Evolutionary conservation across 495 filamentous ascomycete species (phyloP), one percentile per base, ranked within the genome.

Genomic region (Penicillium nucicola): DNA sequence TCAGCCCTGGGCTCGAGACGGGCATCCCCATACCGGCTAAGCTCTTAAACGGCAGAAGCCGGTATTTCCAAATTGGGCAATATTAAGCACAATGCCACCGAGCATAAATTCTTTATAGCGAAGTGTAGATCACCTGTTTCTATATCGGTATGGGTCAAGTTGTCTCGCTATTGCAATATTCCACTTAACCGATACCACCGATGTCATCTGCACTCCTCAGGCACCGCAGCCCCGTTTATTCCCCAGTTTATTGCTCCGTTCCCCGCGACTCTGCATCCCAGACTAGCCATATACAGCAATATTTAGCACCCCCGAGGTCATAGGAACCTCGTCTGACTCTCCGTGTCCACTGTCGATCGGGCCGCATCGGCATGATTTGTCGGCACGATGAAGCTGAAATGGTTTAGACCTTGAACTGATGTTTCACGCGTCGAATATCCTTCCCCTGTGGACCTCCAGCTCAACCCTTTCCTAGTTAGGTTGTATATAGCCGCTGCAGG

Each of bases 381-480:
- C 32, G 41, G 22, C 20, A 23, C 25, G 35, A 34, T 22, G 38
- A 44, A 25, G 7, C 25, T 28, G 25, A 6, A 22, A 48, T 33
- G 46, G 53, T 47, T 35, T 37, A 50, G 36, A 39, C 23, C 18
- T 41, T 8, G 14, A 25, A 17, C 37, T 47, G 19, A 47, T 40
- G 10, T 8, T 28, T 28, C 25, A 6, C 42, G 45, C 34, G 31
- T 17, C 14, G 8, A 5, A 14, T 3, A 11, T 7, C 11, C 47
- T 54, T 48, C 51, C 51, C 52, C 51, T 55, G 42, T 52, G 48
- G 51, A 48, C n/a, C 47, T 37, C 14, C 9, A 33, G 28, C 15
- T 53, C 10, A 42, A 37, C 8, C 45, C 12, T 50, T 47, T 52
- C 40, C 50, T 61, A 56, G 46, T 57, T 50, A 17, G 55, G 51